phyloP scores from a whole-genome alignment of 164 flowering plant genomes.

The Tinospora cordifolia region DNA sequence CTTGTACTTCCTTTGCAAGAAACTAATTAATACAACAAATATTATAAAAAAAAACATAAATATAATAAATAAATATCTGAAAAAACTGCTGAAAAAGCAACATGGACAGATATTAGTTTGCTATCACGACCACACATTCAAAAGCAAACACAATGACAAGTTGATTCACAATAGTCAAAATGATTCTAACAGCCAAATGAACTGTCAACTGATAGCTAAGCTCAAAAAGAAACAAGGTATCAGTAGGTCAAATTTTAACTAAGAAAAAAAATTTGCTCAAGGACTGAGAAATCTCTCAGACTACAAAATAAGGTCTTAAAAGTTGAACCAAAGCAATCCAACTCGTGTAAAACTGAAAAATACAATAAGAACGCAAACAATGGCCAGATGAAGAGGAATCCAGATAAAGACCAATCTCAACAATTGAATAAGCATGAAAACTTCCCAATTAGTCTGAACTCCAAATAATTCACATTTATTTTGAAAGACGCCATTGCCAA shows the following conservation, averaged over 20 bases:
- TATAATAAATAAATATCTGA: too few relatives aligned
- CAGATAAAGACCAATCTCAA: neutral
- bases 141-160: too few relatives aligned
- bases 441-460: neutral
- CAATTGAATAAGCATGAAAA: neutral
- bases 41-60: too few relatives aligned
- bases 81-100: too few relatives aligned
- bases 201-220: neutral
- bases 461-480: neutral
- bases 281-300: neutral
- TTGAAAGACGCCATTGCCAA: neutral
- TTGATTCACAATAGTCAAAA: too few relatives aligned
- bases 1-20: too few relatives aligned
- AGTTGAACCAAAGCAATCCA: neutral
- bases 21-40: too few relatives aligned
- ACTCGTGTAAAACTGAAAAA: too few relatives aligned
- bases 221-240: neutral
- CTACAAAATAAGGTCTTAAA: neutral
- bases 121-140: too few relatives aligned
- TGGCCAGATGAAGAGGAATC: neutral
- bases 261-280: too few relatives aligned
- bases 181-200: neutral
- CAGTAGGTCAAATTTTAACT: neutral
- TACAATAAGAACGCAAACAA: neutral
- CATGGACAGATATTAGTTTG: too few relatives aligned